These are phyloP conservation scores for Inga oerstediana DNA, from an alignment of 306 rosid genomes.

Conservation along the genomic window DNA sequence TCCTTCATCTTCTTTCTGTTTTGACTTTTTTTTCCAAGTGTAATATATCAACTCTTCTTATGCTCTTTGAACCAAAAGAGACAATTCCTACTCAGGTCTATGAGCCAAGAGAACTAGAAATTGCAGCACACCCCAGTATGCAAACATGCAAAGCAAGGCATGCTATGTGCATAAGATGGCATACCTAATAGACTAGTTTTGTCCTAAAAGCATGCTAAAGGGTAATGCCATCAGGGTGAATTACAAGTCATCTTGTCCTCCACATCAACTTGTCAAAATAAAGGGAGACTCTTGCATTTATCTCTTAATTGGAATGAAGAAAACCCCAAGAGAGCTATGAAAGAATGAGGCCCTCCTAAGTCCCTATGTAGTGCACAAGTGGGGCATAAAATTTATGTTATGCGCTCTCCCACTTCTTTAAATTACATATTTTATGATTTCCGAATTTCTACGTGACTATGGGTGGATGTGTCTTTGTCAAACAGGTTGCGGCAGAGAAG, in stretches of 20 bases:
- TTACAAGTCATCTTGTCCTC: not conserved
- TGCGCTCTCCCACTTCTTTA: constrained; percentile 11
- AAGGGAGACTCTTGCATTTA: not conserved
- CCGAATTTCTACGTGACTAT: constrained; percentile 28
- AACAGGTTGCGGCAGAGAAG: constrained; percentile 90
- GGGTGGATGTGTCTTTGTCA: constrained; percentile 23
- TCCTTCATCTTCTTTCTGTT: not conserved
- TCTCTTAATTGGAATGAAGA: not conserved
- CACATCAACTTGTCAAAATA: not conserved
- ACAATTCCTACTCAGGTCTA: not conserved
- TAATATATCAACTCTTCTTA: not conserved
- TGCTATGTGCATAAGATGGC: not conserved
- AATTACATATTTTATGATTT: not conserved
- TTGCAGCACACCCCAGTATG: not conserved
- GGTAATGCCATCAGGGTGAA: not conserved
- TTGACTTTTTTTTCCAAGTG: not conserved
- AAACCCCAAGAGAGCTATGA: not conserved
- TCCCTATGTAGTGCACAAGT: not conserved
- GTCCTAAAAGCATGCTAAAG: not conserved
- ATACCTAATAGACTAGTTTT: not conserved
- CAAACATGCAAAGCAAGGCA: not conserved
- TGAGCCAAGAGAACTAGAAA: not conserved
- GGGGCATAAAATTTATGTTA: not conserved
- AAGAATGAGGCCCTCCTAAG: not conserved
- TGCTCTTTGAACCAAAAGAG: not conserved